phyloP scores from a whole-genome alignment of 139 green algal species.

The Tetraselmis striata region DNA sequence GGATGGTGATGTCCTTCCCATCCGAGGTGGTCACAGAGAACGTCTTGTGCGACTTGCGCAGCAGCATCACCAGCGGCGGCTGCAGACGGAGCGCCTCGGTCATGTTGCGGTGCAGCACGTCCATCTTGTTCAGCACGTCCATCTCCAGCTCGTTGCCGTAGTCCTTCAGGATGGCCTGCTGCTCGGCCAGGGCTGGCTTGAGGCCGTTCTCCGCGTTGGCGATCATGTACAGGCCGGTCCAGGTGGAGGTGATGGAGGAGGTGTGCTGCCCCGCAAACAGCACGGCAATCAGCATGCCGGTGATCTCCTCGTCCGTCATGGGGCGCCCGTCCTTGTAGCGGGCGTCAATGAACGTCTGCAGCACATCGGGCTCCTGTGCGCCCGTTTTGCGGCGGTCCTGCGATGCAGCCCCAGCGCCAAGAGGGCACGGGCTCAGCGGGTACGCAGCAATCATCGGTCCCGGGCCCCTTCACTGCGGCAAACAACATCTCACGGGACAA shows the following conservation, averaged over 20 bases:
- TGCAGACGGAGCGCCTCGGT: slow-evolving; percentile 86
- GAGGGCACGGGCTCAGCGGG: too few species aligned
- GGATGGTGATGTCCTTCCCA: slow-evolving; percentile 47
- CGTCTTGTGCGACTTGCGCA: slow-evolving; percentile 75
- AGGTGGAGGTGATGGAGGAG: slow-evolving; percentile 86
- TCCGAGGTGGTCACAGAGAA: slow-evolving; percentile 79
- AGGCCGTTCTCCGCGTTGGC: slow-evolving; percentile 37
- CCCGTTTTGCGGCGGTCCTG: slow-evolving; percentile 48
- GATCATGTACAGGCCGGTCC: slow-evolving; percentile 80
- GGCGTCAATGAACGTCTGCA: slow-evolving; percentile 92
- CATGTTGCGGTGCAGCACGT: slow-evolving; percentile 74
- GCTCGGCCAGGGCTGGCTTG: slow-evolving; percentile 60
- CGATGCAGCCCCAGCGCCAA: too few species aligned
- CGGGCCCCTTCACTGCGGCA: too few species aligned
- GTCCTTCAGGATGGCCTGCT: slow-evolving; percentile 59
- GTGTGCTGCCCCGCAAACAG: slow-evolving; percentile 99
- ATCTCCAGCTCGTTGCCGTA: slow-evolving; percentile 67
- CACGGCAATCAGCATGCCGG: slow-evolving; percentile 93
- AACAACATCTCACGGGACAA: too few species aligned
- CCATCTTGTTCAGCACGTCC: slow-evolving; percentile 84
- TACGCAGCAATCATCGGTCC: too few species aligned
- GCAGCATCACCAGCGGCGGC: slow-evolving; percentile 93
- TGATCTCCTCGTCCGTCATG: slow-evolving; percentile 87
- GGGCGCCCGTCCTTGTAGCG: slow-evolving; percentile 72
- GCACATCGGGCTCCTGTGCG: slow-evolving; percentile 76